These are phyloP conservation scores for Zymoseptoria ardabiliae DNA, from an alignment of 2,329 filamentous ascomycete genomes.

Conservation along the genomic window DNA sequence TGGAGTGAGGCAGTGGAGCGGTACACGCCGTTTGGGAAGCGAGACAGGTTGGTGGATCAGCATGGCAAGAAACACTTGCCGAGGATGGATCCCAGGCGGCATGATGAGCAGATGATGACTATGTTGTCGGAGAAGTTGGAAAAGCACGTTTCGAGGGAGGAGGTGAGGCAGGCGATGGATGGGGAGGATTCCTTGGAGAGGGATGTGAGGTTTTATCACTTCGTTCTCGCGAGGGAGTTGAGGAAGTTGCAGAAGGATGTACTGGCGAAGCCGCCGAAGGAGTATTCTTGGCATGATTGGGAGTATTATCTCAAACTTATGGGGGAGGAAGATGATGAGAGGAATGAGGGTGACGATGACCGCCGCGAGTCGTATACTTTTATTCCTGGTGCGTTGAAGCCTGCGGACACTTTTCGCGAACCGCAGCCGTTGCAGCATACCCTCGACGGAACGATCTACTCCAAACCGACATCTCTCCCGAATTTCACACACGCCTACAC, in stretches of 20 bases:
- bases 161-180: slow-evolving; percentile 29
- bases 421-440: background rate
- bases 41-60: slow-evolving; percentile 1
- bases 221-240: slow-evolving; percentile 39
- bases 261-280: slow-evolving; percentile 30
- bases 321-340: slow-evolving; percentile 37
- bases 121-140: slow-evolving; percentile 21
- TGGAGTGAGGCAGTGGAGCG: slow-evolving; percentile 7
- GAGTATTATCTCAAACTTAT: slow-evolving; percentile 43
- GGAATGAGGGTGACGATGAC: slow-evolving; percentile 14
- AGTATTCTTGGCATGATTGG: slow-evolving; percentile 37
- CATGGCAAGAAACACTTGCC: slow-evolving; percentile 8
- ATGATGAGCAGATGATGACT: slow-evolving; percentile 15
- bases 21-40: slow-evolving; percentile 5
- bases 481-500: background rate
- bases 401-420: background rate
- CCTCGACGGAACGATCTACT: background rate
- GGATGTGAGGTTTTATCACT: slow-evolving; percentile 48
- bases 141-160: slow-evolving; percentile 34
- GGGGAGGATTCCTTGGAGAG: slow-evolving; percentile 17
- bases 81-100: slow-evolving; percentile 12
- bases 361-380: background rate
- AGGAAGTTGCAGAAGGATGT: slow-evolving; percentile 38
- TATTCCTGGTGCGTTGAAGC: background rate
- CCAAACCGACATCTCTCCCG: background rate